Conservation (phyloP, 129 eudicot genomes). For the Tagetes erecta region DNA sequence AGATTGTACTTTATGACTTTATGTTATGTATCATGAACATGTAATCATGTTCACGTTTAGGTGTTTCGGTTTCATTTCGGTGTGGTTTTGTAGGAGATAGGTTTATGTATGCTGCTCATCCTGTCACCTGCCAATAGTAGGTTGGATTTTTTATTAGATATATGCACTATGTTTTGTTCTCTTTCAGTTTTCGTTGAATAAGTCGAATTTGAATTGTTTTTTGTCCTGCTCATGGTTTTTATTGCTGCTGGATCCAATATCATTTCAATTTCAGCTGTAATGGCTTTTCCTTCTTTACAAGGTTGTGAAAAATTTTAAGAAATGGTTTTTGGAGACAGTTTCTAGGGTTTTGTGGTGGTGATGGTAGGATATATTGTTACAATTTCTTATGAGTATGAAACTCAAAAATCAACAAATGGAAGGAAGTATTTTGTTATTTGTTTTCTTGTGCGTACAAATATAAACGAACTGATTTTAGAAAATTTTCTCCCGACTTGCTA, state of each 20-base stretch:
- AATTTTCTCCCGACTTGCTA: not conserved
- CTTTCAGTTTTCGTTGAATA: too few relatives aligned
- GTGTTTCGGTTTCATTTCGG: not conserved
- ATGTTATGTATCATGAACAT: too few relatives aligned
- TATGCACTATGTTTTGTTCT: too few relatives aligned
- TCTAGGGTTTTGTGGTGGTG: not conserved
- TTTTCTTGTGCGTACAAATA: not conserved
- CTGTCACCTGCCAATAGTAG: constrained; percentile 3
- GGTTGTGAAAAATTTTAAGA: not conserved
- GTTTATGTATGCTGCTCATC: not conserved
- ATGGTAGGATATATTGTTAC: not conserved
- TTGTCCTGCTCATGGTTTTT: too few relatives aligned
- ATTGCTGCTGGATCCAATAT: too few relatives aligned
- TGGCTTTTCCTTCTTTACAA: too few relatives aligned
- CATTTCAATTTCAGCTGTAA: too few relatives aligned
- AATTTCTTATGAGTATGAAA: not conserved
- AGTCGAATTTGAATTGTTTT: too few relatives aligned
- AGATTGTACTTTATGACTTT: not conserved
- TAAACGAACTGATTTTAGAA: not conserved
- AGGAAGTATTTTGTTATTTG: not conserved
- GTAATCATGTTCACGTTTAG: not conserved
- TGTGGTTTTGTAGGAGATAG: constrained; percentile 9
- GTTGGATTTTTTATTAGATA: not conserved
- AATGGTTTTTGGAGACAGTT: not conserved
- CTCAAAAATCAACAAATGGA: not conserved